Conservation (phyloP, 352 stramenopile genomes). For the Pythium sukuiense region DNA sequence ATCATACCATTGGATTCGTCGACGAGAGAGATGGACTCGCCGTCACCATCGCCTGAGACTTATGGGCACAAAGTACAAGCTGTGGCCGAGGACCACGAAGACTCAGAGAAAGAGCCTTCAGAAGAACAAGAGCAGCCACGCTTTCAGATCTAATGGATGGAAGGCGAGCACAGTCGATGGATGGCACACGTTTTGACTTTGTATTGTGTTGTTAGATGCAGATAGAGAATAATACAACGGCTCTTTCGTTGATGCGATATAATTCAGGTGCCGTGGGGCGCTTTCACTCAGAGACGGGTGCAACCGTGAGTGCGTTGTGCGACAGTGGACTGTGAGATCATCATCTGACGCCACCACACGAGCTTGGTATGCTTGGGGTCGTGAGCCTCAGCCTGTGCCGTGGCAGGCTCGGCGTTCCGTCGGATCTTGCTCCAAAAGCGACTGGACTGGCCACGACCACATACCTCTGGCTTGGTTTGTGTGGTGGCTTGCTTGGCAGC, state of each 20-base stretch:
- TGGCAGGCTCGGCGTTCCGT: not conserved
- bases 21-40: not conserved
- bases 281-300: not conserved
- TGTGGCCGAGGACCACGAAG: not conserved
- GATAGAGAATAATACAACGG: not conserved
- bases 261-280: not conserved
- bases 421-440: slow-evolving; percentile 5
- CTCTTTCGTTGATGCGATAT: not conserved
- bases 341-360: slow-evolving; percentile 14
- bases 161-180: not conserved
- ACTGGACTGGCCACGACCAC: not conserved
- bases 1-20: slow-evolving; percentile 5
- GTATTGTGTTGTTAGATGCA: not conserved
- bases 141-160: not conserved
- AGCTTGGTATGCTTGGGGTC: slow-evolving; percentile 1
- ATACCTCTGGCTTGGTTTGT: not conserved
- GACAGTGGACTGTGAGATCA: slow-evolving; percentile 9
- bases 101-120: not conserved
- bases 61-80: not conserved
- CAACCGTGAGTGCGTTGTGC: not conserved
- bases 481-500: not conserved
- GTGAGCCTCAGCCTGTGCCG: not conserved
- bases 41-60: not conserved
- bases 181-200: not conserved
- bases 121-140: not conserved